Evolutionary conservation across 2,329 filamentous ascomycete genomes (phyloP).

Genomic region (Calonectria hongkongensis): DNA sequence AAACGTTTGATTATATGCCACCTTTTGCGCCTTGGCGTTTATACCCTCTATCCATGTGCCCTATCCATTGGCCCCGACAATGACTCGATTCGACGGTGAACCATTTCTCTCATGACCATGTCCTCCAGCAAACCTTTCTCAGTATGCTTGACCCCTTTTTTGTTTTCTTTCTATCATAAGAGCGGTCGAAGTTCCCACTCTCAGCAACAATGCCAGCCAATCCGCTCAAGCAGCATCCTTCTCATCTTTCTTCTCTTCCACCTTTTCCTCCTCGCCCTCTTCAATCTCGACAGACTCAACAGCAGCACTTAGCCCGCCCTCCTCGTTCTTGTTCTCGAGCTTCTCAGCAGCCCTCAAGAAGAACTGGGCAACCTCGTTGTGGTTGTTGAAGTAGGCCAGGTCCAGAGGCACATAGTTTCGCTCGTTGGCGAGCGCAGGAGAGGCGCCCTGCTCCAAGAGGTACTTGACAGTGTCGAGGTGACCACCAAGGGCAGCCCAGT

Average conservation of each 20-base stretch:
- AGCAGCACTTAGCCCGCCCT: constrained; percentile 64
- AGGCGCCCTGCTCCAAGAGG: constrained; percentile 85
- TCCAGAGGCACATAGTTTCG: constrained; percentile 89
- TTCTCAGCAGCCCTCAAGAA: constrained; percentile 70
- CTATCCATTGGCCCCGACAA: neutral
- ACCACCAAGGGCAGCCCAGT: constrained; percentile 95
- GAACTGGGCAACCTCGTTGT: constrained; percentile 78
- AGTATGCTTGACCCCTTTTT: neutral
- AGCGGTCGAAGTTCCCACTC: neutral
- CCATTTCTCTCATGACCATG: neutral
- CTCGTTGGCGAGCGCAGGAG: constrained; percentile 85
- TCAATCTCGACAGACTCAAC: constrained; percentile 63
- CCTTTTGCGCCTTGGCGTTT: constrained; percentile 4
- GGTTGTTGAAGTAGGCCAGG: constrained; percentile 81
- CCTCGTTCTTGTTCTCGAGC: constrained; percentile 69
- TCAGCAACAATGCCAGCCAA: neutral
- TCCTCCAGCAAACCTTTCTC: neutral
- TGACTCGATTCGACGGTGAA: neutral
- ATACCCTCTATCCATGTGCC: constrained; percentile 11
- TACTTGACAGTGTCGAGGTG: constrained; percentile 87
- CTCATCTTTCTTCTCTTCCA: constrained; percentile 46
- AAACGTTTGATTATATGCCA: constrained; percentile 13
- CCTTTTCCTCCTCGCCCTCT: constrained; percentile 56
- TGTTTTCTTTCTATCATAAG: neutral
- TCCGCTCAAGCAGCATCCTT: constrained; percentile 42